phyloP scores from a whole-genome alignment of 257 asterid genomes.

The Solanum chilense region DNA sequence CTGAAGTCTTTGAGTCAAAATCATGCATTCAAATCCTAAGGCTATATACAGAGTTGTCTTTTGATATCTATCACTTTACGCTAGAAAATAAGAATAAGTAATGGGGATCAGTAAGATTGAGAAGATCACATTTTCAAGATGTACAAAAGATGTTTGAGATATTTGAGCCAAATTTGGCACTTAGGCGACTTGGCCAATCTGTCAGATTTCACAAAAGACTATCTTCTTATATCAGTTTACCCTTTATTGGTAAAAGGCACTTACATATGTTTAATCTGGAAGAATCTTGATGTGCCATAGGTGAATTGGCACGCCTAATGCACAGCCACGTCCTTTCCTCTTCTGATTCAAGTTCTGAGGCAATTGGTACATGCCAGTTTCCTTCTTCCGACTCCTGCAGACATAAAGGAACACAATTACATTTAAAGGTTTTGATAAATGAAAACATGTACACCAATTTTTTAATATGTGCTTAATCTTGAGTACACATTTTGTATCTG shows the following conservation, averaged over 20 bases:
- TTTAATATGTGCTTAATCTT: background rate
- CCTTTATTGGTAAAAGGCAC: background rate
- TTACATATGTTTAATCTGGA: conserved; percentile 25
- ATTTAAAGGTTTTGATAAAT: background rate
- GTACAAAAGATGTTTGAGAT: background rate
- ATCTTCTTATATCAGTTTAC: background rate
- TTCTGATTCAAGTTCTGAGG: conserved; percentile 46
- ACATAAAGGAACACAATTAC: background rate
- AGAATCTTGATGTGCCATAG: conserved; percentile 16
- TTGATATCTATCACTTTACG: background rate
- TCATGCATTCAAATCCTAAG: background rate
- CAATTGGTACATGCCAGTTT: conserved; percentile 80
- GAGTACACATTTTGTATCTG: background rate
- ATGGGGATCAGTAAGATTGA: background rate
- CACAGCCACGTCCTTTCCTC: conserved; percentile 67
- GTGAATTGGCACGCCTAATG: conserved; percentile 39
- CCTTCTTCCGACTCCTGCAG: conserved; percentile 74
- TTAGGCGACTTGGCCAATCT: background rate
- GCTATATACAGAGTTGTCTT: background rate
- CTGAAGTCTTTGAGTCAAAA: background rate
- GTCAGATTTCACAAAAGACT: background rate
- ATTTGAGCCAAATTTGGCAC: background rate
- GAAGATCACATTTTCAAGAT: background rate
- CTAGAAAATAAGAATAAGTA: background rate
- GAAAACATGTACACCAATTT: background rate